Conservation (phyloP, 2,329 filamentous ascomycete genomes). For the Talaromyces sp. region DNA sequence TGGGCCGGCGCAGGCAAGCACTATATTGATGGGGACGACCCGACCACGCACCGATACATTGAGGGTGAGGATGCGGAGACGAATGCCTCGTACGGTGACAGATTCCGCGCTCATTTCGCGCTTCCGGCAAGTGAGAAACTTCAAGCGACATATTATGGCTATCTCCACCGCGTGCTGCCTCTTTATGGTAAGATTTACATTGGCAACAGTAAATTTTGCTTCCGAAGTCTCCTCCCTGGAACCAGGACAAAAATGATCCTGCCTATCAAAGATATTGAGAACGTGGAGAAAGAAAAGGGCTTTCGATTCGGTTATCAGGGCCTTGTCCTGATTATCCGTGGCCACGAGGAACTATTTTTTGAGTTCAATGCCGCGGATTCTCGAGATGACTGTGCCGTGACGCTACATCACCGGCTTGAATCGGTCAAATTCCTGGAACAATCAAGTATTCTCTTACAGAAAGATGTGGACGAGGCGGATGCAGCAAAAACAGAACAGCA, state of each 20-base stretch:
- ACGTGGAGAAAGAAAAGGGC: slow-evolving; percentile 88
- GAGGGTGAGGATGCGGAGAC: slow-evolving; percentile 53
- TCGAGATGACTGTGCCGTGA: slow-evolving; percentile 84
- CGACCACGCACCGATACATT: slow-evolving; percentile 54
- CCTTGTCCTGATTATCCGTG: slow-evolving; percentile 84
- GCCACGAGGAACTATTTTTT: slow-evolving; percentile 94
- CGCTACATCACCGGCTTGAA: slow-evolving; percentile 70
- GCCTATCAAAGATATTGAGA: slow-evolving; percentile 85
- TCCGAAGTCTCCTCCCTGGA: slow-evolving; percentile 81
- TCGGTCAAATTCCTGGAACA: slow-evolving; percentile 64
- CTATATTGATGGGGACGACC: slow-evolving; percentile 67
- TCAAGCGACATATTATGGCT: slow-evolving; percentile 86
- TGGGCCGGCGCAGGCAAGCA: slow-evolving; percentile 88
- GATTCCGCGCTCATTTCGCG: slow-evolving; percentile 86
- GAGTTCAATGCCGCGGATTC: slow-evolving; percentile 74
- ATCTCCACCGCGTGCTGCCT: slow-evolving; percentile 80
- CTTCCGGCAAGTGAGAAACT: slow-evolving; percentile 78
- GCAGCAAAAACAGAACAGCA: slow-evolving; percentile 74
- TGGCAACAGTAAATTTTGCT: slow-evolving; percentile 81
- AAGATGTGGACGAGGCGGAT: slow-evolving; percentile 65
- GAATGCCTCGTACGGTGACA: slow-evolving; percentile 50
- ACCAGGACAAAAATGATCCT: slow-evolving; percentile 89
- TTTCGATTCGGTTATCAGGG: slow-evolving; percentile 89
- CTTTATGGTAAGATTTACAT: slow-evolving; percentile 97
- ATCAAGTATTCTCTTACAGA: slow-evolving; percentile 59